Evolutionary conservation across 257 asterid genomes (phyloP).

Genomic region (Nicotiana knightiana): DNA sequence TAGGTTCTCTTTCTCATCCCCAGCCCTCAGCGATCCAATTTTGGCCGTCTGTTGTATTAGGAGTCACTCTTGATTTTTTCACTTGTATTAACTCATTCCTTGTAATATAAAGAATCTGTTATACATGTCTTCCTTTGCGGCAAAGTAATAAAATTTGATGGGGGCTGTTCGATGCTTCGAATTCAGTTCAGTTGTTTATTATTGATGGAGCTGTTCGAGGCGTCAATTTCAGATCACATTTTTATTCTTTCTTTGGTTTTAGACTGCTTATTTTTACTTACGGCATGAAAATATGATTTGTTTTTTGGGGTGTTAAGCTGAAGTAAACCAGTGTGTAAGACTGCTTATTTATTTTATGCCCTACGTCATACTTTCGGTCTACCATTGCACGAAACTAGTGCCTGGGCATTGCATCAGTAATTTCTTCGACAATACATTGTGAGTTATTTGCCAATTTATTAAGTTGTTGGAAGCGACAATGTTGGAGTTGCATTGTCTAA

Average conservation of each 20-base stretch:
- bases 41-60: not conserved
- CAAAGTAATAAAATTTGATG: not conserved
- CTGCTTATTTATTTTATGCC: no score
- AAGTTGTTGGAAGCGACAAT: not conserved
- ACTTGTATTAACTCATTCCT: not conserved
- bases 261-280: no score
- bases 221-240: no score
- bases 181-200: not conserved
- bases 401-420: no score
- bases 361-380: no score
- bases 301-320: no score
- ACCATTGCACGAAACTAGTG: no score
- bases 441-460: not conserved
- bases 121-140: not conserved
- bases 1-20: not conserved
- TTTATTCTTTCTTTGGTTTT: no score
- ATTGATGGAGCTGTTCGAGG: no score
- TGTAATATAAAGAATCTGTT: not conserved
- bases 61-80: not conserved
- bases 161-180: not conserved
- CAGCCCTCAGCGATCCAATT: not conserved
- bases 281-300: no score
- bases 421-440: not conserved
- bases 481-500: not conserved
- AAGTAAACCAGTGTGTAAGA: no score